Evolutionary conservation across 371 early-diverging fungal species (phyloP).

Genomic region (Furculomyces boomerangus): DNA sequence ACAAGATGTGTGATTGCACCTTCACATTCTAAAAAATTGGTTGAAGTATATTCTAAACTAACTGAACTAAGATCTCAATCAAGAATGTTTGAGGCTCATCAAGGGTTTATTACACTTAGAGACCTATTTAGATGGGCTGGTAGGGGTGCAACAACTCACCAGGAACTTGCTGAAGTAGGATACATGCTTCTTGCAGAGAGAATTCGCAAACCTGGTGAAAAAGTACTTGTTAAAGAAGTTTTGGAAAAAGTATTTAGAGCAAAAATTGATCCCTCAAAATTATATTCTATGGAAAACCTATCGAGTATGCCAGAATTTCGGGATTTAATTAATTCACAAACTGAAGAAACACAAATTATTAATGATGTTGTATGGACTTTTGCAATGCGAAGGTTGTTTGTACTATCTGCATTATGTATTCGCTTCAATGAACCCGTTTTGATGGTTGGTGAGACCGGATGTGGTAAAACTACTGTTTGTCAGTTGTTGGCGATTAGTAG

Average conservation of each 20-base stretch:
- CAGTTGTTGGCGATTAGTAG: conserved; percentile 66
- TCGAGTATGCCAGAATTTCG: conserved; percentile 15
- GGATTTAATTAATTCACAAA: conserved; percentile 6
- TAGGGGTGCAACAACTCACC: conserved; percentile 35
- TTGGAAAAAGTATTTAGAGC: conserved; percentile 57
- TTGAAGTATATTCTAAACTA: conserved; percentile 71
- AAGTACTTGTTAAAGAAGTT: conserved; percentile 57
- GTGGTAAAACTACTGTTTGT: conserved; percentile 98
- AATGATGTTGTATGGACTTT: conserved; percentile 78
- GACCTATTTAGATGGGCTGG: conserved; percentile 98
- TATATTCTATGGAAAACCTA: conserved; percentile 13
- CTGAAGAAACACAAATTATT: conserved; percentile 34
- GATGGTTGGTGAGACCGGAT: conserved; percentile 98
- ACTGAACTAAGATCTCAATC: conserved; percentile 62
- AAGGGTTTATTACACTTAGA: conserved; percentile 90
- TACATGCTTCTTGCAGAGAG: conserved; percentile 93
- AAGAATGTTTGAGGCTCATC: conserved; percentile 81
- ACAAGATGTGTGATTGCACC: conserved; percentile 77
- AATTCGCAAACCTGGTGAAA: conserved; percentile 71
- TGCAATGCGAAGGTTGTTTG: conserved; percentile 83
- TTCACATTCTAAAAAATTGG: conserved; percentile 69
- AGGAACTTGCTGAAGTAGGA: conserved; percentile 79
- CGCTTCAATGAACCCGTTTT: conserved; percentile 86
- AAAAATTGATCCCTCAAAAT: conserved; percentile 8
- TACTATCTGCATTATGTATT: conserved; percentile 68